phyloP scores from a whole-genome alignment of 2,329 filamentous ascomycete genomes.

The Coniochaeta prunicola region DNA sequence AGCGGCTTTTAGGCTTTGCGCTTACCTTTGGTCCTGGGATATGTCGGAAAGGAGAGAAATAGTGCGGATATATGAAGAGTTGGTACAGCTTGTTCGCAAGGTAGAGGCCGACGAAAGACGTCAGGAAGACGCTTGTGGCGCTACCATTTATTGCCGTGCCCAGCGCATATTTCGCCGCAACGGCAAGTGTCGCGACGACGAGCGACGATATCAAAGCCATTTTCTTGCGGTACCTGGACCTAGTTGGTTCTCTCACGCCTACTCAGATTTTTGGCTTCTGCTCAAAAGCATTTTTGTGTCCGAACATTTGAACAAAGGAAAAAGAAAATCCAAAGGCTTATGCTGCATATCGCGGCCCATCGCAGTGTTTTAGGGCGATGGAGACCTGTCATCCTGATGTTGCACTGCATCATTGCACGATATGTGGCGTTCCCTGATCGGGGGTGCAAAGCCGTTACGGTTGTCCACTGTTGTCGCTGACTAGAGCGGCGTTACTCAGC shows the following conservation, averaged over 20 bases:
- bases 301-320: no score
- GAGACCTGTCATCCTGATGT: not conserved
- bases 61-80: not conserved
- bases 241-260: no score
- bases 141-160: not conserved
- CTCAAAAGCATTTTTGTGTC: no score
- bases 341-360: not conserved
- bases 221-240: not conserved
- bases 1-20: not conserved
- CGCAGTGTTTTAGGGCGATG: not conserved
- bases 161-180: not conserved
- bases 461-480: not conserved
- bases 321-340: no score
- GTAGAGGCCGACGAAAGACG: not conserved
- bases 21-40: not conserved
- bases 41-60: not conserved
- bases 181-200: not conserved
- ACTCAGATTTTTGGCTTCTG: no score
- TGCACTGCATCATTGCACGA: not conserved
- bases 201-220: not conserved
- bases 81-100: not conserved
- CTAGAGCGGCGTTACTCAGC: not conserved
- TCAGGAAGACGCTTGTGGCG: not conserved
- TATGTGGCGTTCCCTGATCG: not conserved
- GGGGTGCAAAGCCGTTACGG: not conserved